Base-by-base conservation (phyloP, 768 basidiomycete genomes). In the Galerina marginata region DNA sequence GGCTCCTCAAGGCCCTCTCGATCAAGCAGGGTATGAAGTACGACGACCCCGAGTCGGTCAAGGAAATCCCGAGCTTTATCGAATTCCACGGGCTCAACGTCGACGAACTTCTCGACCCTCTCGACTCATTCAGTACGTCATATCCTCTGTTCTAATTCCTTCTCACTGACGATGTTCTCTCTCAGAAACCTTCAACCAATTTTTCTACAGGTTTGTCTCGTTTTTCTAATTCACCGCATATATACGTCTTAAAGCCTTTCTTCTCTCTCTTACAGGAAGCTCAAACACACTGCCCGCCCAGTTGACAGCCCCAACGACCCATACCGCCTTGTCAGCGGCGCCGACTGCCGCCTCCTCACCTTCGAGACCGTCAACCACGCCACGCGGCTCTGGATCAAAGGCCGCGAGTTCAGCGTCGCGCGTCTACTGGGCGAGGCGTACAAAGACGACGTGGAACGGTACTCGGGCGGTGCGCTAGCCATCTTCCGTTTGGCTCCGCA, bases 1-100 rank as follows among this genome's bases (percentile, higher is more conserved):
- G 84, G 20, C 79, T 99, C 9, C 84, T 99, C 66, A 95, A 92
- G 74, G 93, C 92, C 0, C 71, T 98, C 54, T 93, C 94, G 4
- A 86, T 96, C 73, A 98, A 82, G 80, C 78, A 89, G 79, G 87
- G 87, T 6, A 73, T 71, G 52, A 79, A 83, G 15, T 89, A 85
- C 60, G 85, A 88, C 66, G 74, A 74, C 25, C 79, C 82, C 1
- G 75, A 83, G 46, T 83, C 85, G 9, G 77, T 76, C 46, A 72
- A 75, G 63, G 80, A 79, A 37, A 86, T 87, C 40, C 80, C 80
- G 0, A 82, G 81, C 4, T 88, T 89, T 69, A 75, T 88, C 61
- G 56, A 77, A 20, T 82, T 85, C 0, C 88, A 88, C 71, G 65
- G 72, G 1, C 78, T 94, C 48, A 69, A 82, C 10, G 69, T 81